Conservation (phyloP, 192 early-diverging fungal genomes). For the Glomus cerebriforme region DNA sequence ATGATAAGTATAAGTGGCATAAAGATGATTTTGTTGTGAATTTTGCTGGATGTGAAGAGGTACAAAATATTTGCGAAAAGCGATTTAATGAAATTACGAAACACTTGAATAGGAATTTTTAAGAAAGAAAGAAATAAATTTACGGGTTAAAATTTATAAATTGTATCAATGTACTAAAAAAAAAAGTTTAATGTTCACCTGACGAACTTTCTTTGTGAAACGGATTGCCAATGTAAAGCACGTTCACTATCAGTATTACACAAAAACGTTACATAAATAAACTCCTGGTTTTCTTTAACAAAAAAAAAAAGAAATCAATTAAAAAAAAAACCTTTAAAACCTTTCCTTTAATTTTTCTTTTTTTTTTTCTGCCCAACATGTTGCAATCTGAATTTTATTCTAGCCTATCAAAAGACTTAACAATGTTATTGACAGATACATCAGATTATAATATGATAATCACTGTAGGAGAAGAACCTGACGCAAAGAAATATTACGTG, state of each 20-base stretch:
- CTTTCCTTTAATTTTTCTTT: not conserved
- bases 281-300: too few species aligned
- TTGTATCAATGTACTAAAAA: too few species aligned
- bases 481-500: not conserved
- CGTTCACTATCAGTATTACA: too few species aligned
- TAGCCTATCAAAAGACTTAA: constrained; percentile 1
- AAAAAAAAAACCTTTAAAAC: not conserved
- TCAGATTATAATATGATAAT: constrained; percentile 22
- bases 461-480: not conserved
- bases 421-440: not conserved
- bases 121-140: not conserved
- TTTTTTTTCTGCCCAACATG: not conserved
- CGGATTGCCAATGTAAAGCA: too few species aligned
- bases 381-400: not conserved
- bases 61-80: not conserved
- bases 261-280: too few species aligned
- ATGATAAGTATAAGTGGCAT: not conserved
- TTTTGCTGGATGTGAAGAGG: constrained; percentile 5
- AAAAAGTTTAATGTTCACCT: too few species aligned
- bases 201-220: too few species aligned
- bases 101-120: not conserved
- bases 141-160: too few species aligned
- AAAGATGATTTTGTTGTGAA: constrained; percentile 16
- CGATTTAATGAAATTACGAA: not conserved
- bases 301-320: too few species aligned